phyloP scores from a whole-genome alignment of 1,284 basidiomycete genomes.

The Boletus smithii region DNA sequence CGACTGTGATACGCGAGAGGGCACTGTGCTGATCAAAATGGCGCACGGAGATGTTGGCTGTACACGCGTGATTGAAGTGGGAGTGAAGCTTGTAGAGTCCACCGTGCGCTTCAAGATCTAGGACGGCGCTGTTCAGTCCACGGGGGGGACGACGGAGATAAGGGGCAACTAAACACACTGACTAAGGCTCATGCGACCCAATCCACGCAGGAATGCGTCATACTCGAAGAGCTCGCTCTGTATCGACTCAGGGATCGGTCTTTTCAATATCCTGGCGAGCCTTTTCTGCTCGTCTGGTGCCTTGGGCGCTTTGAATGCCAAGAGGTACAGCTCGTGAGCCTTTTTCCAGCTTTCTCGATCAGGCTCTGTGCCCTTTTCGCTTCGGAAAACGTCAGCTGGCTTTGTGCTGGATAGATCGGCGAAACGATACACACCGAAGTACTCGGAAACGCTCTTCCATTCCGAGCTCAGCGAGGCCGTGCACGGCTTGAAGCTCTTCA shows the following conservation, averaged over 20 bases:
- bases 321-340: conserved; percentile 53
- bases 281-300: conserved; percentile 52
- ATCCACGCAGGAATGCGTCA: conserved; percentile 64
- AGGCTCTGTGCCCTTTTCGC: conserved; percentile 42
- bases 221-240: conserved; percentile 66
- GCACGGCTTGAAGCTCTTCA: conserved; percentile 50
- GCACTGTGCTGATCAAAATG: conserved; percentile 64
- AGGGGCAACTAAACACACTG: conserved; percentile 27
- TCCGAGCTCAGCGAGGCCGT: conserved; percentile 56
- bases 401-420: not conserved
- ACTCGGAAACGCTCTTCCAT: conserved; percentile 63
- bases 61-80: conserved; percentile 83
- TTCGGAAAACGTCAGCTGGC: not conserved
- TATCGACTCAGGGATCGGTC: conserved; percentile 51
- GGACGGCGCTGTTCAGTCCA: conserved; percentile 5
- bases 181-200: conserved; percentile 87
- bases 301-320: conserved; percentile 56
- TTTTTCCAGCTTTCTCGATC: conserved; percentile 62
- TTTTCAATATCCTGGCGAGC: conserved; percentile 53
- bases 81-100: conserved; percentile 85
- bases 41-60: conserved; percentile 72
- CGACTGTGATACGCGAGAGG: conserved; percentile 65
- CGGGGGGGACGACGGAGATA: not conserved
- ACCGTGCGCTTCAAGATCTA: conserved; percentile 83
- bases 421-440: conserved; percentile 42